Evolutionary conservation across 805 yeast species (phyloP).

Genomic region (Torulaspora indica): DNA sequence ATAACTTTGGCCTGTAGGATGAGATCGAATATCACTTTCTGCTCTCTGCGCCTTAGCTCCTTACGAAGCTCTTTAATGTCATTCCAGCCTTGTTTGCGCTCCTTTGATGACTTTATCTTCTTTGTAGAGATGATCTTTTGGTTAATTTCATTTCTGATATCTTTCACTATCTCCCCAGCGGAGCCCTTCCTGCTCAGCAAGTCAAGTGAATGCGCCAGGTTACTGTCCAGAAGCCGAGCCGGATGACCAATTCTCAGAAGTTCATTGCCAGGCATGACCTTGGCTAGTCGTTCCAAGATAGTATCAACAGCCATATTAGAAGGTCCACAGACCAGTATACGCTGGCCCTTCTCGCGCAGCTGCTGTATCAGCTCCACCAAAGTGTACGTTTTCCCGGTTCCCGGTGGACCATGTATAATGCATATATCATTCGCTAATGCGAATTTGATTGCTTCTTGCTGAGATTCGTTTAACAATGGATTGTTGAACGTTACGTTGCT

Average conservation of each 20-base stretch:
- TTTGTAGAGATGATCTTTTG: slow-evolving; percentile 51
- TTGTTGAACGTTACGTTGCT: slow-evolving; percentile 19
- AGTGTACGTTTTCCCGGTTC: slow-evolving; percentile 80
- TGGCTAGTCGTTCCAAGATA: slow-evolving; percentile 66
- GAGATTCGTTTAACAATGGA: slow-evolving; percentile 52
- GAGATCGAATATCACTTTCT: slow-evolving; percentile 54
- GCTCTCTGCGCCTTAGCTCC: slow-evolving; percentile 66
- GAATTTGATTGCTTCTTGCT: slow-evolving; percentile 64
- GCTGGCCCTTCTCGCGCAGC: slow-evolving; percentile 47
- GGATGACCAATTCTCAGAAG: slow-evolving; percentile 92
- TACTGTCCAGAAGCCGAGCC: slow-evolving; percentile 64
- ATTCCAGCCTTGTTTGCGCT: slow-evolving; percentile 60
- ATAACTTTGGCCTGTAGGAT: slow-evolving; percentile 62
- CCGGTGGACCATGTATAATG: slow-evolving; percentile 74
- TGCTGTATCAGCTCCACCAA: slow-evolving; percentile 77
- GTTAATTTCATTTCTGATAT: slow-evolving; percentile 67
- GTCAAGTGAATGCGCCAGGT: slow-evolving; percentile 71
- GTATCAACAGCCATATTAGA: slow-evolving; percentile 92
- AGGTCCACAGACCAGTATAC: slow-evolving; percentile 88
- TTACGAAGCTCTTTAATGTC: slow-evolving; percentile 64
- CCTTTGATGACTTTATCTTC: slow-evolving; percentile 58
- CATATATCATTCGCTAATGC: slow-evolving; percentile 55
- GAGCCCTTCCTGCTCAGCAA: slow-evolving; percentile 56
- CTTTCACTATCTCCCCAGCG: slow-evolving; percentile 58
- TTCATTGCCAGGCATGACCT: slow-evolving; percentile 41